Evolutionary conservation across 352 stramenopile genomes (phyloP), one percentile per base, ranked within the genome.

Genomic region (Phytophthora nicotianae): DNA sequence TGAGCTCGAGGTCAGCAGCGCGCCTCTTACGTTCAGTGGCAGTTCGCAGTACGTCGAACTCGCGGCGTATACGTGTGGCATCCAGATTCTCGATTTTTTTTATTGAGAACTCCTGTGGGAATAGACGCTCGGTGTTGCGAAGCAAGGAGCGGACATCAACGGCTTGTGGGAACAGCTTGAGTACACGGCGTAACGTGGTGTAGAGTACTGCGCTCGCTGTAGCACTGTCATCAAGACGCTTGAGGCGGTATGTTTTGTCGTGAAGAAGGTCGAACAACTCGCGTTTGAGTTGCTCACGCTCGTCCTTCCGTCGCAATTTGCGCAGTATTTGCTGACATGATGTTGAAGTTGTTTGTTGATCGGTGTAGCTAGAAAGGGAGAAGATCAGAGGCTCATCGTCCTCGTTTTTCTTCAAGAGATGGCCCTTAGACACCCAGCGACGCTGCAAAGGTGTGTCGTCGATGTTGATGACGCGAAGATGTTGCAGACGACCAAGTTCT

Each of bases 1-100:
- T 95, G 51, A 97, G 72, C 59, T 97, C 91, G 16, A 97, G 74
- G 61, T 96, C 88, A 16, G 88, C 89, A 2, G 79, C 75, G 6
- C 86, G 69, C 65, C 94, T 93, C 57, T 92, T 95, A 54, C 79
- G 81, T 43, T 90, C 80, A n/a, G 72, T 86, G 13, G 79, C 72
- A 8, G 62, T 61, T 26, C 56, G 68, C 24, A 90, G 49, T 9
- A 59, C 52, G 11, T 91, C 77, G 17, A 85, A 91, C 0, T 63
- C 41, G 17, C 11, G 37, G 10, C 70, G 70, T 40, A 88, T 58
- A 7, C 48, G 37, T n/a, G 32, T 16, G 2, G 46, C 51, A 27
- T 85, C 75, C 1, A 85, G 16, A 0, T 65, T 59, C 5, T 79
- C 66, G 8, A 80, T 63, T 1, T 47, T 68, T 21, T 61, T 14